These are phyloP conservation scores for Pittosporum tobira DNA, from an alignment of 129 eudicot species.

Conservation along the genomic window DNA sequence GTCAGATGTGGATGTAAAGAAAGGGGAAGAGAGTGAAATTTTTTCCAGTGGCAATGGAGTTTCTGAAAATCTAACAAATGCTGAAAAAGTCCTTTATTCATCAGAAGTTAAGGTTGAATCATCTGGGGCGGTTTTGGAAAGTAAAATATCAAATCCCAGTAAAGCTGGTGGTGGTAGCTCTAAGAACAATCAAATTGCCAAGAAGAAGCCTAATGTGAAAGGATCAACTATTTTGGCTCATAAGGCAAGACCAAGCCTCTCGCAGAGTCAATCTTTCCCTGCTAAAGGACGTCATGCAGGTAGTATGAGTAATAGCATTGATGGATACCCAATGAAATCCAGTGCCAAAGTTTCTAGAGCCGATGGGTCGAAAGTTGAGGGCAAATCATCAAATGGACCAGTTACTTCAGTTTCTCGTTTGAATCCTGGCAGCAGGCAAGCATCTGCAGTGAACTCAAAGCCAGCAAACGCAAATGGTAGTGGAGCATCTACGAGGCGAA, in stretches of 20 bases:
- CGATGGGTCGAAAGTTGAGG: slow-evolving; percentile 27
- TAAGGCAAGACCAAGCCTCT: slow-evolving; percentile 34
- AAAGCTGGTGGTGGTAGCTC: slow-evolving; percentile 23
- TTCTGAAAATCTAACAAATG: slow-evolving; percentile 17
- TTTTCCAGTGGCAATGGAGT: slow-evolving; percentile 11
- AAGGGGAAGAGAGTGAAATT: slow-evolving; percentile 24
- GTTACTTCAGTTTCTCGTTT: slow-evolving; percentile 17
- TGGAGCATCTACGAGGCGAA: slow-evolving; percentile 17
- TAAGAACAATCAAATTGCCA: slow-evolving; percentile 33
- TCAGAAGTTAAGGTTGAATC: slow-evolving; percentile 26
- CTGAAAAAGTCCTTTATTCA: slow-evolving; percentile 22
- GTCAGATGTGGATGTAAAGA: slow-evolving; percentile 12
- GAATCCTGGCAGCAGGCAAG: slow-evolving; percentile 29
- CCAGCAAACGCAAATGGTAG: slow-evolving; percentile 16
- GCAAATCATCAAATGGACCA: slow-evolving; percentile 18
- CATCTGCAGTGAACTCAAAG: slow-evolving; percentile 38
- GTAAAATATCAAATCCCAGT: slow-evolving; percentile 20
- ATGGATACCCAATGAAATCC: slow-evolving; percentile 40
- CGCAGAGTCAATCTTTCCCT: slow-evolving; percentile 70
- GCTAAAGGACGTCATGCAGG: slow-evolving; percentile 32
- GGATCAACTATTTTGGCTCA: slow-evolving; percentile 22
- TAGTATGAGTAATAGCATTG: slow-evolving; percentile 50
- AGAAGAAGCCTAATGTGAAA: slow-evolving; percentile 28
- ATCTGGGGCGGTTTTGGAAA: slow-evolving; percentile 25
- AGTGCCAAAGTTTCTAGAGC: slow-evolving; percentile 19